Base-by-base conservation (phyloP, 371 early-diverging fungal genomes). In the Mucor mucedo region DNA sequence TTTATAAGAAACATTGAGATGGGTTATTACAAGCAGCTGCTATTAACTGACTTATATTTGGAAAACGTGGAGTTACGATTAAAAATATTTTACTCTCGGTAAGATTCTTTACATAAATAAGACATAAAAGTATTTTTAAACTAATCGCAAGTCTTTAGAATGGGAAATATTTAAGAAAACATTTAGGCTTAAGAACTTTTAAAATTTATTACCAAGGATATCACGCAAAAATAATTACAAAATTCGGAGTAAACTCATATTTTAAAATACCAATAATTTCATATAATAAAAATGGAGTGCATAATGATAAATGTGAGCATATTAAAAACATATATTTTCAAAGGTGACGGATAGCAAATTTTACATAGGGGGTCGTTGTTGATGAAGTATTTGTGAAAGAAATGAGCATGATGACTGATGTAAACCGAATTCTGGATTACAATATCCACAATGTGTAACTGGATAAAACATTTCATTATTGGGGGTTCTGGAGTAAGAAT, bases 1-100 rank as follows among this genome's bases (percentile, higher is more conserved):
- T 94, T 95, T 70, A 80, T 95, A 39, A 87, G 93, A 47, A 89
- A 94, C 62, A 76, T 95, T 49, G 84, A 88, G 55, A 84, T 89
- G 49, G 95, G 96, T 1, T 32, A 44, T 8, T 55, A 61, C 28
- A 29, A 35, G 5, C 21, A 30, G n/a, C 44, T 30, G 13, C 38
- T 39, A 27, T 38, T 53, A 5, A 30, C 32, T 28, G 45, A 35
- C 10, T 30, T 61, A n/a, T 61, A 61, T 41, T 7, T 45, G 10
- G 61, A 61, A 32, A 61, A 45, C 38, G 30, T 61, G 1, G 16
- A 53, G 13, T 41, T 61, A 2, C 41, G 61, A 4, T 14, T 42
- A 13, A 52, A 53, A 6, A 61, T 61, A 35, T 61, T 61, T 53
- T 52, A 53, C 33, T 42, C 61, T 7, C 53, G 62, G 62, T 62